phyloP scores from a whole-genome alignment of 192 early-diverging fungal genomes.

The Coemansia sp. region DNA sequence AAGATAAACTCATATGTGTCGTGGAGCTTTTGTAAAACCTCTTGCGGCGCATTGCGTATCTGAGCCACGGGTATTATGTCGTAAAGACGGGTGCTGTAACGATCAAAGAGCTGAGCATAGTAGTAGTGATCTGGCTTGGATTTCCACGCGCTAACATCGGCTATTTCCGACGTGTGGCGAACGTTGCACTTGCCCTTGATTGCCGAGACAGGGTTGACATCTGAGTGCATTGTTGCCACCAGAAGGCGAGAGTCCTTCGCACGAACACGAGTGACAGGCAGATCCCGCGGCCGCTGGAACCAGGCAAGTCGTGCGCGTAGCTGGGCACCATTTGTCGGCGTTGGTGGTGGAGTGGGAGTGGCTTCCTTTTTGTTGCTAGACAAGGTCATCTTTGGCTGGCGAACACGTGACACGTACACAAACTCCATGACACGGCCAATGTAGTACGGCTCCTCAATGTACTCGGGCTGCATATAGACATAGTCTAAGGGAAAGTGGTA shows the following conservation, averaged over 20 bases:
- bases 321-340: slow-evolving; percentile 17
- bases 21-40: slow-evolving; percentile 65
- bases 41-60: slow-evolving; percentile 77
- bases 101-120: slow-evolving; percentile 86
- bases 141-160: slow-evolving; percentile 45
- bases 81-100: slow-evolving; percentile 85
- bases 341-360: slow-evolving; percentile 25
- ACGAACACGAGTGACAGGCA: slow-evolving; percentile 60
- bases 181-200: slow-evolving; percentile 83
- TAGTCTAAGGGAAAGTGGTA: slow-evolving; percentile 58
- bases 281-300: slow-evolving; percentile 77
- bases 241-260: slow-evolving; percentile 72
- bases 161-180: slow-evolving; percentile 56
- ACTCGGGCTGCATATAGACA: slow-evolving; percentile 74
- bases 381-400: slow-evolving; percentile 49
- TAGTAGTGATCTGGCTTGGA: slow-evolving; percentile 74
- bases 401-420: slow-evolving; percentile 49
- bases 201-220: slow-evolving; percentile 76
- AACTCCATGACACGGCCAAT: slow-evolving; percentile 85
- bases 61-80: slow-evolving; percentile 80
- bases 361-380: slow-evolving; percentile 14
- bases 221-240: slow-evolving; percentile 87
- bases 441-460: slow-evolving; percentile 72
- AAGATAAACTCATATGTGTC: slow-evolving; percentile 82
- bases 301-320: slow-evolving; percentile 62